Conservation (phyloP, 345 rosid species). For the Populus deltoides region DNA sequence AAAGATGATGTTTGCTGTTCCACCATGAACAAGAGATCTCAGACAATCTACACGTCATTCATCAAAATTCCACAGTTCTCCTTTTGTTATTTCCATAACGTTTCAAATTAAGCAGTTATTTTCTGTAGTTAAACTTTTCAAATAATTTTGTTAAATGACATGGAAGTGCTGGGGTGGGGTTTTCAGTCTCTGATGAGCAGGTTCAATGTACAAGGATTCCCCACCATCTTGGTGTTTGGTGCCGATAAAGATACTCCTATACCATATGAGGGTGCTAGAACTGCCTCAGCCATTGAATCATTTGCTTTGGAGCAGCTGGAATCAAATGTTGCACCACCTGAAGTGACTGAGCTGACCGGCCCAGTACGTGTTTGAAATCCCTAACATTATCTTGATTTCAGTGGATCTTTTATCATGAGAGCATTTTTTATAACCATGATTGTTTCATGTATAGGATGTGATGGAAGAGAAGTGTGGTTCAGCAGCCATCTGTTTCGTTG, state of each 20-base stretch:
- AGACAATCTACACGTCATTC: neutral
- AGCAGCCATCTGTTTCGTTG: slow-evolving; percentile 91
- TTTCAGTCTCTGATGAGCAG: slow-evolving; percentile 89
- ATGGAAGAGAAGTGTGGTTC: slow-evolving; percentile 89
- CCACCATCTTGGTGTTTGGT: slow-evolving; percentile 92
- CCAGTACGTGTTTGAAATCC: slow-evolving; percentile 48
- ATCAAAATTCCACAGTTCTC: neutral
- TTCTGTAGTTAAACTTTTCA: neutral
- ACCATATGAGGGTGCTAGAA: slow-evolving; percentile 87
- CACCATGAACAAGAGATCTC: neutral
- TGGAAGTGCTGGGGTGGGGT: slow-evolving; percentile 21
- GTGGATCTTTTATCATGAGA: neutral
- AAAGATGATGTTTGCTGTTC: neutral
- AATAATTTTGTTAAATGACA: neutral
- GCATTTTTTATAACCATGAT: neutral
- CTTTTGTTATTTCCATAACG: neutral
- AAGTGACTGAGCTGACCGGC: slow-evolving; percentile 79
- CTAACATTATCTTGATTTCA: slow-evolving; percentile 7
- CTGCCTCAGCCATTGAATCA: slow-evolving; percentile 84
- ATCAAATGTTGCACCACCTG: slow-evolving; percentile 72
- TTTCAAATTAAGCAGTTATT: neutral
- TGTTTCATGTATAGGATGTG: slow-evolving; percentile 47
- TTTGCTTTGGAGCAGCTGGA: slow-evolving; percentile 86
- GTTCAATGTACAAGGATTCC: slow-evolving; percentile 92
- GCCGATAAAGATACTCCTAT: slow-evolving; percentile 76